A percentile compares a stretch with the other conserved stretches of the same genome.
phyloP scores from a whole-genome alignment of 208 protist species.

The Acanthamoeba divionensis region DNA sequence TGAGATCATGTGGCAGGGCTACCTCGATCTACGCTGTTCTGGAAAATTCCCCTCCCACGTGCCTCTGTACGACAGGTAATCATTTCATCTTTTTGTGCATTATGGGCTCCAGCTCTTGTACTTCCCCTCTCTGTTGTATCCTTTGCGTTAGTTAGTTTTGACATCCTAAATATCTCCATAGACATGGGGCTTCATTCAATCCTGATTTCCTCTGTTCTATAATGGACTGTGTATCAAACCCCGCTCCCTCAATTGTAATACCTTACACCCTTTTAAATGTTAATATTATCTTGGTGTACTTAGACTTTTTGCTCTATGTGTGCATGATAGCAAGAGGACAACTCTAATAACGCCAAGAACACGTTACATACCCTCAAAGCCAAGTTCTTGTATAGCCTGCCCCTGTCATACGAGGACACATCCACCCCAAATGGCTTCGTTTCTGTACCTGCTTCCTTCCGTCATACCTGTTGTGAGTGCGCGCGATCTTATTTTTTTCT shows the following conservation, averaged over 20 bases:
- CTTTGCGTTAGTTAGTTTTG: neutral
- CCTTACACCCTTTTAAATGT: no score
- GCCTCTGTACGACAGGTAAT: neutral
- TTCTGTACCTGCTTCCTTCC: neutral
- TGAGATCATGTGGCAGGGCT: neutral
- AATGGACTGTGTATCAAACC: no score
- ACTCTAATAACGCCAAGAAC: neutral
- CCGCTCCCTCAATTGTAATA: no score
- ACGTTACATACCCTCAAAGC: neutral
- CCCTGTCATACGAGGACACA: neutral
- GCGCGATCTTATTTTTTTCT: neutral
- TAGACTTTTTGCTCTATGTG: no score
- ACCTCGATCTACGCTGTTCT: neutral
- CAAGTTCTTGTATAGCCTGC: neutral
- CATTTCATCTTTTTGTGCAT: neutral
- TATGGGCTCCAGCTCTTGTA: neutral
- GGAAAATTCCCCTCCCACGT: neutral
- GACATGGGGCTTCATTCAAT: neutral
- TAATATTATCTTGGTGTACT: no score
- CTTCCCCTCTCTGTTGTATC: neutral
- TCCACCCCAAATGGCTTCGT: neutral
- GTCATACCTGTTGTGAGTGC: no score
- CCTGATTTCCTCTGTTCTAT: neutral
- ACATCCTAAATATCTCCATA: neutral
- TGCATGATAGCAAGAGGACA: neutral